These are phyloP conservation scores for Mycena rebaudengoi DNA, from an alignment of 768 basidiomycete genomes.

Conservation along the genomic window DNA sequence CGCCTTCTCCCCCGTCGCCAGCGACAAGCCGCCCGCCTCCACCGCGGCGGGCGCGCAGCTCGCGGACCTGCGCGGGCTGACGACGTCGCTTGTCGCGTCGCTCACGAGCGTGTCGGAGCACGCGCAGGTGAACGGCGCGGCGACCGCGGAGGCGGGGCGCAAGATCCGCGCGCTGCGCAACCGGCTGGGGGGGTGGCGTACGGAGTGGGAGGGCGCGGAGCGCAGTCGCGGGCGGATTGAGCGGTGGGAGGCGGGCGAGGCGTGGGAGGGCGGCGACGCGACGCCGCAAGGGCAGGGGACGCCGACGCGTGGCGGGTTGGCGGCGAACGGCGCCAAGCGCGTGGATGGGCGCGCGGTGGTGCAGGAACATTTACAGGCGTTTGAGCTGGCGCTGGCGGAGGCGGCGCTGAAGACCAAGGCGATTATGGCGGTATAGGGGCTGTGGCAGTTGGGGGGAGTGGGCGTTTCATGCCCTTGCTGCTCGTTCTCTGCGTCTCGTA, in stretches of 20 bases:
- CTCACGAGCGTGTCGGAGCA: constrained; percentile 85
- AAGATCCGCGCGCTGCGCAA: constrained; percentile 89
- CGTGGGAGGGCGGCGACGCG: constrained; percentile 46
- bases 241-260: constrained; percentile 77
- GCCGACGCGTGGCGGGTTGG: constrained; percentile 30
- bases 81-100: constrained; percentile 76
- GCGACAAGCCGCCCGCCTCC: not conserved
- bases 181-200: constrained; percentile 79
- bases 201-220: constrained; percentile 88
- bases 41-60: constrained; percentile 46
- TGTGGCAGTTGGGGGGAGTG: too few relatives aligned
- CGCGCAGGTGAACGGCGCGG: constrained; percentile 87
- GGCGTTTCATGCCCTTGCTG: not conserved
- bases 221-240: constrained; percentile 79
- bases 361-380: constrained; percentile 80
- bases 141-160: constrained; percentile 84
- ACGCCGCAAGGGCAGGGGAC: constrained; percentile 25
- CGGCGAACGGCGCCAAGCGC: constrained; percentile 49
- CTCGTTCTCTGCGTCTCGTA: not conserved
- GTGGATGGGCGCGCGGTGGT: constrained; percentile 78
- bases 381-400: constrained; percentile 75
- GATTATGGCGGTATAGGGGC: constrained; percentile 78
- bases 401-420: constrained; percentile 81
- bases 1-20: constrained; percentile 56
- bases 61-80: constrained; percentile 75